A percentile compares a stretch with the other conserved stretches of the same genome.
These are phyloP conservation scores for Pichia terricola DNA, from an alignment of 1,139 yeast genomes.

Conservation along the genomic window DNA sequence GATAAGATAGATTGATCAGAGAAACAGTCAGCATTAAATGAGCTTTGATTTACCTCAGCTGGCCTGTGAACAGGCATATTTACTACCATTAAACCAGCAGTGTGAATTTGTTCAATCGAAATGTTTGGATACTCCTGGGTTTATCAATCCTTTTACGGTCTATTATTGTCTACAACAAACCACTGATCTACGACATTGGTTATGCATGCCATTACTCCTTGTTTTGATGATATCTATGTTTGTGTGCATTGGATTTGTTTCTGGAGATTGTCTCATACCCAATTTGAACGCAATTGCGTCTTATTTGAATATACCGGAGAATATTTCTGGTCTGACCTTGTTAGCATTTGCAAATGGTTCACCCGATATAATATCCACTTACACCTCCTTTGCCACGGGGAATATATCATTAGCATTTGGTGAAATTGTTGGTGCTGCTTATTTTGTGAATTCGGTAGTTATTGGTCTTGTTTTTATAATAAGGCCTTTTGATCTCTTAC, in stretches of 20 bases:
- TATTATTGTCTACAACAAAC: constrained; percentile 31
- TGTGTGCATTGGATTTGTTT: constrained; percentile 40
- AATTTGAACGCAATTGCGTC: constrained; percentile 43
- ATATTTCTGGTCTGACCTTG: constrained; percentile 48
- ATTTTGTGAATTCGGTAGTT: constrained; percentile 43
- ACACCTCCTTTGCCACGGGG: constrained; percentile 39
- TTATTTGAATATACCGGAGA: constrained; percentile 40
- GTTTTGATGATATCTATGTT: constrained; percentile 29
- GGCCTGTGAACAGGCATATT: constrained; percentile 22
- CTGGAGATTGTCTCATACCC: constrained; percentile 47
- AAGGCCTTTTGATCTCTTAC: constrained; percentile 38
- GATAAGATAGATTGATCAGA: no score
- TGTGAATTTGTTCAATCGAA: constrained; percentile 34
- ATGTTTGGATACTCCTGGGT: constrained; percentile 36
- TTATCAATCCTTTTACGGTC: constrained; percentile 31
- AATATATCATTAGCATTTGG: constrained; percentile 44
- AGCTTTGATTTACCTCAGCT: no score
- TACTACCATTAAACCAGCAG: constrained; percentile 28
- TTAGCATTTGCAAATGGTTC: constrained; percentile 54
- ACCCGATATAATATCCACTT: constrained; percentile 50
- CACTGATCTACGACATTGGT: constrained; percentile 15
- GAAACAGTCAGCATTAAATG: no score
- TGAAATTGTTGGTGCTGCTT: constrained; percentile 49
- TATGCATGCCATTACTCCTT: constrained; percentile 16
- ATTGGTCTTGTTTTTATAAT: constrained; percentile 41